A percentile compares a stretch with the other conserved stretches of the same genome.
Conservation (phyloP, 208 protist species). For the Leishmania arabica region DNA sequence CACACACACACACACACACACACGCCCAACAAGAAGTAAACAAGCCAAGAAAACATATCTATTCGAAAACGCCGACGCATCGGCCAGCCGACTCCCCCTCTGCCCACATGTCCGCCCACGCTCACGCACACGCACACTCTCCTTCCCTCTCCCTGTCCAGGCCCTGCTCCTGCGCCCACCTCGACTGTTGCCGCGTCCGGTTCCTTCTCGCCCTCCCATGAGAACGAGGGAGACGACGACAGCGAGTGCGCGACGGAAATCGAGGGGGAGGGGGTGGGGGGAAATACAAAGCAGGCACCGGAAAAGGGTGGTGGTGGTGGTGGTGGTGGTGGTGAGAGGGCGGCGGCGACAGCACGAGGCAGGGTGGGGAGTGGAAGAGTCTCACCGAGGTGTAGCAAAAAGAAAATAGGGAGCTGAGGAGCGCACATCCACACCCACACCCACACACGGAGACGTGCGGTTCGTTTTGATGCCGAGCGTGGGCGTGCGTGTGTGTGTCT, state of each 20-base stretch:
- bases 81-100: not conserved
- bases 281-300: not conserved
- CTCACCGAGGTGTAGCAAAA: not conserved
- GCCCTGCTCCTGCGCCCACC: not conserved
- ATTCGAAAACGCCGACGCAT: not conserved
- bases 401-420: not conserved
- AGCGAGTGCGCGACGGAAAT: not conserved
- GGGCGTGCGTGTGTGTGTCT: not conserved
- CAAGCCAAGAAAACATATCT: not conserved
- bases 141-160: not conserved
- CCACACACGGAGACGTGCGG: no score
- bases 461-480: not conserved
- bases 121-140: not conserved
- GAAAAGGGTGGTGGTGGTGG: not conserved
- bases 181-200: not conserved
- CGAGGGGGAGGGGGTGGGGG: not conserved
- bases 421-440: conserved; percentile 3
- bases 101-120: not conserved
- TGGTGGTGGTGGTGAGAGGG: not conserved
- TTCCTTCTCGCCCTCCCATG: not conserved
- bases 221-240: not conserved
- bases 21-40: not conserved
- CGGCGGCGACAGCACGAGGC: not conserved
- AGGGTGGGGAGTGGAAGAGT: not conserved
- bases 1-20: conserved; percentile 1